Evolutionary conservation across 306 rosid genomes (phyloP).

Genomic region (Nissolia schottii): DNA sequence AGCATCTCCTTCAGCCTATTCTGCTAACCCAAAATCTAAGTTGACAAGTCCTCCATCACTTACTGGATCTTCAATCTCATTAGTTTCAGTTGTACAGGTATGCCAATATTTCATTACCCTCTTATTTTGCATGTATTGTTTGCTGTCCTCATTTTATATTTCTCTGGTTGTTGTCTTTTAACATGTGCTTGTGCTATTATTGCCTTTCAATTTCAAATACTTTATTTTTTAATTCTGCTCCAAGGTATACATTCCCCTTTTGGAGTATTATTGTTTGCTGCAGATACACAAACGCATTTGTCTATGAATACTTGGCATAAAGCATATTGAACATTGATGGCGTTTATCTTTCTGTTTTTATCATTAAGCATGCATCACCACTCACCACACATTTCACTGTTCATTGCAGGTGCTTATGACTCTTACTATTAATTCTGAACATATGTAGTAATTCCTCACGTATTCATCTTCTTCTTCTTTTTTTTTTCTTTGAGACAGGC

Average conservation of each 20-base stretch:
- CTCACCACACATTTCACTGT: not conserved
- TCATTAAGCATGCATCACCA: not conserved
- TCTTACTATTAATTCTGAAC: not conserved
- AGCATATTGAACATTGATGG: not conserved
- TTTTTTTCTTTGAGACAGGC: constrained; percentile 56
- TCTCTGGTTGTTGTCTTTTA: not conserved
- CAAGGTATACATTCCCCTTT: not conserved
- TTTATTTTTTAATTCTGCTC: not conserved
- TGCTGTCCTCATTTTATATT: not conserved
- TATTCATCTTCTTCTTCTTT: not conserved
- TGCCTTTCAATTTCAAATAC: not conserved
- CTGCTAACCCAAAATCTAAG: constrained; percentile 84
- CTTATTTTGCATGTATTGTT: not conserved
- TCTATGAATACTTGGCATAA: not conserved
- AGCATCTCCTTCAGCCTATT: constrained; percentile 85
- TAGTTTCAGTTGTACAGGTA: constrained; percentile 89
- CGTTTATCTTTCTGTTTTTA: not conserved
- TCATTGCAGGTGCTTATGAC: constrained; percentile 12
- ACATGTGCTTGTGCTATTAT: not conserved
- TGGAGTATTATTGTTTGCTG: not conserved
- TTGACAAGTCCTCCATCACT: constrained; percentile 81
- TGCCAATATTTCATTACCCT: not conserved
- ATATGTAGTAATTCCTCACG: not conserved
- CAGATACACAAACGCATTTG: not conserved
- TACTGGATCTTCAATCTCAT: constrained; percentile 78